Conservation (phyloP, 441 rosid genomes). For the Corymbia calophylla region DNA sequence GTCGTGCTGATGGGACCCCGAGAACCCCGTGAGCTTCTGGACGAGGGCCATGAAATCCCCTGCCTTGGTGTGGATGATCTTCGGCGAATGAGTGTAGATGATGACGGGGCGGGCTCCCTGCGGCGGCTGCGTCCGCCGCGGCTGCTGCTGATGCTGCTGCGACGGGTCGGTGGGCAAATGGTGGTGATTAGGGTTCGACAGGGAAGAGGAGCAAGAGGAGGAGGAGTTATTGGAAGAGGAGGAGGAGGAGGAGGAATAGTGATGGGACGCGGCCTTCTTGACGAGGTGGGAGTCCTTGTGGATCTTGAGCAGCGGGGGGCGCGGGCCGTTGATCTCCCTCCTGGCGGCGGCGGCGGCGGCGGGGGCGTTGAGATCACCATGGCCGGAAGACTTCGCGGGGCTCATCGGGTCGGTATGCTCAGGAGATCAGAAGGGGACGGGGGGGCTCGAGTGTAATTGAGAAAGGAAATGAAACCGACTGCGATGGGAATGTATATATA, state of each 20-base stretch:
- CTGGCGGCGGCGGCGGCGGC: neutral
- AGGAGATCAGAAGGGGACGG: neutral
- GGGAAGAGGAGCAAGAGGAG: neutral
- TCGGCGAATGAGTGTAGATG: constrained; percentile 43
- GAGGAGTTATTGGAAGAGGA: constrained; percentile 19
- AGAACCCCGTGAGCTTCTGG: constrained; percentile 45
- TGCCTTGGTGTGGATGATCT: constrained; percentile 51
- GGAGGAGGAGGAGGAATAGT: neutral
- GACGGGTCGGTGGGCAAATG: neutral
- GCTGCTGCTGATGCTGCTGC: constrained; percentile 18
- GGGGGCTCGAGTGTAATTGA: neutral
- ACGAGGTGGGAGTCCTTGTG: constrained; percentile 40
- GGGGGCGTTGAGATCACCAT: neutral
- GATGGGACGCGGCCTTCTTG: constrained; percentile 24
- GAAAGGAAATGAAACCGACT: neutral
- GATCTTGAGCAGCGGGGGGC: constrained; percentile 58
- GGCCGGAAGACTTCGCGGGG: constrained; percentile 15
- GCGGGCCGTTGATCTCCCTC: constrained; percentile 29
- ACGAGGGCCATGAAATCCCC: constrained; percentile 64
- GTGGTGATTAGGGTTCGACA: neutral
- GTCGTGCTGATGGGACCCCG: neutral
- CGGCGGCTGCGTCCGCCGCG: neutral
- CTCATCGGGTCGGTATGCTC: constrained; percentile 17
- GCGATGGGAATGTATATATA: neutral
- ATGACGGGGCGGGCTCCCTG: constrained; percentile 18